phyloP scores from a whole-genome alignment of 2,329 filamentous ascomycete genomes.

The Trichoderma arundinaceum region DNA sequence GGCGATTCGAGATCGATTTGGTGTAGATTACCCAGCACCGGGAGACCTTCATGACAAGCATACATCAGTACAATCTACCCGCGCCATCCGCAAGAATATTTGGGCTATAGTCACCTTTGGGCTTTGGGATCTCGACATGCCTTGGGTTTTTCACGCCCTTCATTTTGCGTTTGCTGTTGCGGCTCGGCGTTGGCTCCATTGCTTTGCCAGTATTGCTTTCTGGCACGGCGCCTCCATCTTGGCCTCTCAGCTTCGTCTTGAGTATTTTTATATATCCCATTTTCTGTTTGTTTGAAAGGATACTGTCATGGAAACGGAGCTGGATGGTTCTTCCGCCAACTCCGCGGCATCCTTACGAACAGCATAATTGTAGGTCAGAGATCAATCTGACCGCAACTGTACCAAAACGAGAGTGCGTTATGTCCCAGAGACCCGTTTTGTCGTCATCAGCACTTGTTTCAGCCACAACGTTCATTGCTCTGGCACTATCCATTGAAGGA shows the following conservation, averaged over 20 bases:
- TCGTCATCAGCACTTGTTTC: conserved; percentile 26
- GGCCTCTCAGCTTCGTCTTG: conserved; percentile 5
- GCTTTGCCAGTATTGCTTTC: background rate
- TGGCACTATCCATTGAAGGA: background rate
- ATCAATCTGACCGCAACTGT: background rate
- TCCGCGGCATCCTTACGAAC: background rate
- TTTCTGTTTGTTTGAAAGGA: background rate
- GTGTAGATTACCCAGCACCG: conserved; percentile 19
- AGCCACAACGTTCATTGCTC: conserved; percentile 7
- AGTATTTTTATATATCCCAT: conserved; percentile 26
- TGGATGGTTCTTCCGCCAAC: background rate
- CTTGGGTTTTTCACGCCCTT: background rate
- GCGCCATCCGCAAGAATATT: background rate
- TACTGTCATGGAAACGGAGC: background rate
- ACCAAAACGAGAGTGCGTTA: background rate
- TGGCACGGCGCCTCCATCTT: conserved; percentile 3
- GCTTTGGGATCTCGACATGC: conserved; percentile 27
- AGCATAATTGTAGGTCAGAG: background rate
- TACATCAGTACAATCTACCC: background rate
- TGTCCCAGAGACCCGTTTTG: background rate
- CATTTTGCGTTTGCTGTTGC: background rate
- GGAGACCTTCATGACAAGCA: conserved; percentile 1
- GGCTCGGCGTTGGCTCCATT: background rate
- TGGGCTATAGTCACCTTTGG: conserved; percentile 6
- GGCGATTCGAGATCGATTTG: conserved; percentile 24